phyloP scores from a whole-genome alignment of 1,139 yeast species.

The Pichia sp. region DNA sequence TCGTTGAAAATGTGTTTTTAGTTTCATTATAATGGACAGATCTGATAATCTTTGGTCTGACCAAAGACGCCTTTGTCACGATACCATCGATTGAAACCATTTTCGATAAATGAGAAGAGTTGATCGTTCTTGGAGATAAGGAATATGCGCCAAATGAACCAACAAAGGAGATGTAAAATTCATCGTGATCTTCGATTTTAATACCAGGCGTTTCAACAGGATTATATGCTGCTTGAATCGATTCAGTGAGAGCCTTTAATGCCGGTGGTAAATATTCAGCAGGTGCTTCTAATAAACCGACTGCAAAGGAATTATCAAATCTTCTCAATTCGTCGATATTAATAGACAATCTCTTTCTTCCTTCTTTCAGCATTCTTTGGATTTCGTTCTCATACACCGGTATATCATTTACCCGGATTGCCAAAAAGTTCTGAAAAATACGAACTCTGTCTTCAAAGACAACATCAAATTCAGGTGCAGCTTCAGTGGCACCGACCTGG shows the following conservation, averaged over 20 bases:
- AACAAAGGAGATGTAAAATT: conserved; percentile 70
- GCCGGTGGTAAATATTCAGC: conserved; percentile 87
- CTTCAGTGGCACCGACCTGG: background rate
- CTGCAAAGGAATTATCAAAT: conserved; percentile 73
- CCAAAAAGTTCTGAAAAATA: conserved; percentile 82
- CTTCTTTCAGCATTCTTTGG: conserved; percentile 59
- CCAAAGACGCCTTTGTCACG: conserved; percentile 87
- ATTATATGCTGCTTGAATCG: conserved; percentile 62
- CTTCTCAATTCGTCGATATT: conserved; percentile 85
- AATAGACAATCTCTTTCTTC: conserved; percentile 60
- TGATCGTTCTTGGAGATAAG: conserved; percentile 81
- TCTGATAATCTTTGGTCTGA: conserved; percentile 84
- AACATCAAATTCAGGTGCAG: conserved; percentile 10
- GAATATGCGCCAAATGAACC: conserved; percentile 91
- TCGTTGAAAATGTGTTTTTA: conserved; percentile 76
- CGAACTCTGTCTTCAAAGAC: conserved; percentile 68
- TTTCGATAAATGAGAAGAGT: conserved; percentile 67
- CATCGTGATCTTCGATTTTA: conserved; percentile 51
- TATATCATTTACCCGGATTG: conserved; percentile 32
- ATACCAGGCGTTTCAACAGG: conserved; percentile 42
- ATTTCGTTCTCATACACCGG: conserved; percentile 65
- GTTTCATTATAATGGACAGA: conserved; percentile 92
- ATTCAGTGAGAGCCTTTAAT: conserved; percentile 77
- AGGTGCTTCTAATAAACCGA: conserved; percentile 67
- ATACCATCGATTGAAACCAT: conserved; percentile 91